Conservation (phyloP, 345 rosid genomes). For the Gossypium sturtianum region DNA sequence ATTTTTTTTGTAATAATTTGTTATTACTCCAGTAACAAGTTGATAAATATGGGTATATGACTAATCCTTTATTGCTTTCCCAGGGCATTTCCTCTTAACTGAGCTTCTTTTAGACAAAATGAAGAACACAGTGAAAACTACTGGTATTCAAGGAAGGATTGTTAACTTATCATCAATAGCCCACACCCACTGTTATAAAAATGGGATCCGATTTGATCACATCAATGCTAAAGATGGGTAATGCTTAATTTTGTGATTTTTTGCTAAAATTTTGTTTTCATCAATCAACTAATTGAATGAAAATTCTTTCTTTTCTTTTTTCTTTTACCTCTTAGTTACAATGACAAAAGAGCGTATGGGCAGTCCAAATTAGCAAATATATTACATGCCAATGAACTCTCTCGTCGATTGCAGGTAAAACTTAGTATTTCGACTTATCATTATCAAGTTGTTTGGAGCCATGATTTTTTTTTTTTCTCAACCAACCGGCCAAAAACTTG, state of each 20-base stretch:
- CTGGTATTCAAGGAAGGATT: constrained; percentile 74
- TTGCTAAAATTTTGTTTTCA: background rate
- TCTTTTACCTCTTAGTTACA: constrained; percentile 39
- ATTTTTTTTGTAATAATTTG: background rate
- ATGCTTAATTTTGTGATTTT: background rate
- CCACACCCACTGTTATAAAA: constrained; percentile 52
- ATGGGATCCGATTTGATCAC: constrained; percentile 54
- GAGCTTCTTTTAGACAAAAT: constrained; percentile 75
- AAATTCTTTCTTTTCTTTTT: background rate
- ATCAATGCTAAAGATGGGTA: constrained; percentile 50
- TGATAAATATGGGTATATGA: no score
- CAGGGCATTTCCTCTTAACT: constrained; percentile 91
- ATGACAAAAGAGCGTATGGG: constrained; percentile 85
- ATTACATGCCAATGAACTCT: constrained; percentile 79
- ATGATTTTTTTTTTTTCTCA: background rate
- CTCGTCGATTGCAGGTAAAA: constrained; percentile 74
- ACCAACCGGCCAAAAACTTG: background rate
- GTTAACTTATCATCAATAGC: constrained; percentile 87
- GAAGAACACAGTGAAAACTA: constrained; percentile 51
- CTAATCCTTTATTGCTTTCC: background rate
- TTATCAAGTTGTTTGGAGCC: background rate
- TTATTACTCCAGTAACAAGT: no score
- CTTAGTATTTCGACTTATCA: background rate
- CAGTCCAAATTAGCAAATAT: constrained; percentile 91
- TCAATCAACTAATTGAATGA: background rate